Evolutionary conservation across 2,329 filamentous ascomycete species (phyloP), one percentile per base, ranked within the genome.

Genomic region (Eutypella sp.): DNA sequence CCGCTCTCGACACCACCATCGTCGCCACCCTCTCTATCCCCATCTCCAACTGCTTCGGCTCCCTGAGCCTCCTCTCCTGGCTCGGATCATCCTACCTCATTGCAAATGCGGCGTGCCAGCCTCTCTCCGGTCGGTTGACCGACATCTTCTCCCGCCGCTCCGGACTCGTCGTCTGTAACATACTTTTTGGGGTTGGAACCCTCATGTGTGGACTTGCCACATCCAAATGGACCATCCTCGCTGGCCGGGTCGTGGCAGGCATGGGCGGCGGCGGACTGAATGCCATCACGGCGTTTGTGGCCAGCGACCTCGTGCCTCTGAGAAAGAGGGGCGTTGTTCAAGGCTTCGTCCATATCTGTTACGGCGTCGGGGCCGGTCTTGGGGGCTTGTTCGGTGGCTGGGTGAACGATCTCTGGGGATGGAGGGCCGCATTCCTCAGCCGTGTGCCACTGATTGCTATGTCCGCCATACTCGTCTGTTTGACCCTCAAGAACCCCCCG

Each of bases 221-320:
- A 1, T 66, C 57, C 18, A 67, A 65, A 5, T 52, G 51, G 0
- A 64, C 72, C 49, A 57, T 81, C 7, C 74, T 79, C n/a, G 60
- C 62, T 8, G 54, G 56, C 7, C 49, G 52, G 19, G 50, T 20
- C 1, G 47, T 78, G 3, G 73, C 78, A 41, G 75, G 76, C 1
- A 73, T 51, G 2, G 59, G 59, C 3, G 58, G 58, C n/a, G 59
- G 59, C 15, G 58, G 59, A 5, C 57, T 58, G 50, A 66, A 66
- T 41, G 56, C 72, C 34, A 59, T 78, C 2, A 62, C 69, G 4
- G 69, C 73, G 20, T 67, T 78, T 42, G 68, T 80, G 16, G 62
- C 77, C 7, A 72, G 66, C 20, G 76, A 79, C 45, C 56, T 79
- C 3, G 68, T 78, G 0, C 70, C 74, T 0, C 58, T 79, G 10